These are phyloP conservation scores for Apodospora peruviana DNA, from an alignment of 495 filamentous ascomycete species.

Conservation along the genomic window DNA sequence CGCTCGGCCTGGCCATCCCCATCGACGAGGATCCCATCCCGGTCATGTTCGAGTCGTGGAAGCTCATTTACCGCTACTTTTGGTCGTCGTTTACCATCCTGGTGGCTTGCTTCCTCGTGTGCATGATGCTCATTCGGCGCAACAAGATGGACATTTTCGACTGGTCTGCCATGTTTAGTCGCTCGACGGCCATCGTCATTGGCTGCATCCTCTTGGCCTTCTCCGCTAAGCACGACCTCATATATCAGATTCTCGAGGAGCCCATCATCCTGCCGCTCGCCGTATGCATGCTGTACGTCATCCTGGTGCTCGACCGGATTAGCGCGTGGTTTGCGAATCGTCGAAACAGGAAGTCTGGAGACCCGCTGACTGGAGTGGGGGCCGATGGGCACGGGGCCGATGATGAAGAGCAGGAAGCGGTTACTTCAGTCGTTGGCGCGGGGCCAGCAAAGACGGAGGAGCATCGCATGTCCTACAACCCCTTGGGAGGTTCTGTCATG, in stretches of 20 bases:
- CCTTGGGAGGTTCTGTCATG: background rate
- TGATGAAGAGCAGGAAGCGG: background rate
- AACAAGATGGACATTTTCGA: constrained; percentile 17
- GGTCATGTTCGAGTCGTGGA: constrained; percentile 18
- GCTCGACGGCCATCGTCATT: constrained; percentile 4
- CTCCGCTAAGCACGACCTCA: constrained; percentile 7
- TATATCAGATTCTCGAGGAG: constrained; percentile 12
- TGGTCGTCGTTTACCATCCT: constrained; percentile 13
- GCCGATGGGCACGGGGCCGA: background rate
- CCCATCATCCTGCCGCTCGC: constrained; percentile 11
- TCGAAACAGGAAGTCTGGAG: constrained; percentile 14
- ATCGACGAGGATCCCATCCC: constrained; percentile 6
- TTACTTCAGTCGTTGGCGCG: background rate
- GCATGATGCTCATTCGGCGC: constrained; percentile 15
- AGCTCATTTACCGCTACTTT: constrained; percentile 20
- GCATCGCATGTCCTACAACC: background rate
- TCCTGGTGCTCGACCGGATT: constrained; percentile 15
- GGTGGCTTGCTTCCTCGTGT: constrained; percentile 13
- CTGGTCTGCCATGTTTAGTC: constrained; percentile 3
- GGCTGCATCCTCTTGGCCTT: constrained; percentile 5
- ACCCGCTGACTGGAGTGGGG: constrained; percentile 2
- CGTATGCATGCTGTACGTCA: constrained; percentile 8
- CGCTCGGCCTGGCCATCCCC: constrained; percentile 12
- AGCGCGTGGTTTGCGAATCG: constrained; percentile 13
- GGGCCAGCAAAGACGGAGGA: background rate